phyloP scores from a whole-genome alignment of 306 rosid species.

The Prunus kanzakura region DNA sequence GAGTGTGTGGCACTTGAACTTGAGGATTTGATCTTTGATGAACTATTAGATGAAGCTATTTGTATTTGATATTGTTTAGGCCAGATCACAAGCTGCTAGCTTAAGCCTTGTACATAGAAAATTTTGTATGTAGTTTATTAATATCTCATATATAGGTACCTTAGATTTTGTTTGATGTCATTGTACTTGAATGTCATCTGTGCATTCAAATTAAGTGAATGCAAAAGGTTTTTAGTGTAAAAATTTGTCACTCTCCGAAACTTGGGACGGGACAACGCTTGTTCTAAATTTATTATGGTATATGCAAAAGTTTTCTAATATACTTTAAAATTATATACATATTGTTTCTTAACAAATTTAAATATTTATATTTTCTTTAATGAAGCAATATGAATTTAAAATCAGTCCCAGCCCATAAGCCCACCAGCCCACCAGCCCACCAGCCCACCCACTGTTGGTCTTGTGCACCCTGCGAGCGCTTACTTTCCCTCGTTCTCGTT shows the following conservation, averaged over 20 bases:
- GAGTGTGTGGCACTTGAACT: conserved; percentile 67
- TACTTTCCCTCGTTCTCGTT: neutral
- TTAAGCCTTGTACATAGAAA: neutral
- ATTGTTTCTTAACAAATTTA: too few relatives aligned
- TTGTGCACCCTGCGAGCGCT: too few relatives aligned
- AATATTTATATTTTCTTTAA: too few relatives aligned
- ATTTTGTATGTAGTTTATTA: neutral
- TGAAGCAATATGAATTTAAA: too few relatives aligned
- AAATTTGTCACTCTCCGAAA: neutral
- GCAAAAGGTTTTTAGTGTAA: neutral
- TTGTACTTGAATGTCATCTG: conserved; percentile 4
- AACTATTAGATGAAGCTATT: conserved; percentile 68
- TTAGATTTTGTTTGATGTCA: neutral
- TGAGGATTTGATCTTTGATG: conserved; percentile 69
- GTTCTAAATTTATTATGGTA: neutral
- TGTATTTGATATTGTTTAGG: conserved; percentile 25
- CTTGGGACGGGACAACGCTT: neutral
- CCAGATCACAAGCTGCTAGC: neutral
- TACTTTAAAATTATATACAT: too few relatives aligned
- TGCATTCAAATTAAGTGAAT: neutral
- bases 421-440: too few relatives aligned
- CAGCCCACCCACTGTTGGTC: too few relatives aligned
- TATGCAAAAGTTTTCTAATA: too few relatives aligned
- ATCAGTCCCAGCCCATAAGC: too few relatives aligned
- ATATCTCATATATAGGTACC: too few relatives aligned